Evolutionary conservation across 1,284 basidiomycete species (phyloP).

Genomic region (Boletus semigastroideus): DNA sequence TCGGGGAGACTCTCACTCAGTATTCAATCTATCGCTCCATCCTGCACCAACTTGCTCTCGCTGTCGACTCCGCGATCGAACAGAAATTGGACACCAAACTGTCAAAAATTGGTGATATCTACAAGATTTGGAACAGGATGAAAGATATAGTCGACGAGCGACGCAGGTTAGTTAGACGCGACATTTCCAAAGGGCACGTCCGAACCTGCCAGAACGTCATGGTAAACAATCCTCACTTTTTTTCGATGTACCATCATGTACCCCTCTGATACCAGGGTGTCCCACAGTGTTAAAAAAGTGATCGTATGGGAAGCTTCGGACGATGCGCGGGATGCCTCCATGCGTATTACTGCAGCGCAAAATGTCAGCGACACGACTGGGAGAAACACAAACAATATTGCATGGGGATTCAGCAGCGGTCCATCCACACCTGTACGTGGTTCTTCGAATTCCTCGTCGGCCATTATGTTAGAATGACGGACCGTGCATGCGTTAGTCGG

Average conservation of each 20-base stretch:
- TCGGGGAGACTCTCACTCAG: slow-evolving; percentile 19
- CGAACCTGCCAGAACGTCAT: slow-evolving; percentile 31
- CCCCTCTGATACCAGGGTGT: no score
- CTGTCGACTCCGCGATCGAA: slow-evolving; percentile 7
- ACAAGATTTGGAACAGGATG: slow-evolving; percentile 24
- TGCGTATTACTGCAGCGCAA: neutral
- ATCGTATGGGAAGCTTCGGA: neutral
- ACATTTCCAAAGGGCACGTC: slow-evolving; percentile 17
- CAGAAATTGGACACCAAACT: slow-evolving; percentile 13
- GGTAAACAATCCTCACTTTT: slow-evolving; percentile 2
- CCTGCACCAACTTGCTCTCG: slow-evolving; percentile 12
- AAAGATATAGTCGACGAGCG: slow-evolving; percentile 20
- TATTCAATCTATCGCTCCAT: slow-evolving; percentile 31
- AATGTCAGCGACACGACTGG: slow-evolving; percentile 31
- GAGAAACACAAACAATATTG: slow-evolving; percentile 29
- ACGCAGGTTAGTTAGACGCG: slow-evolving; percentile 18
- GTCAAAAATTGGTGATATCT: slow-evolving; percentile 17
- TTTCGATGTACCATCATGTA: no score
- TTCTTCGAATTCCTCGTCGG: neutral
- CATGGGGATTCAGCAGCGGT: slow-evolving; percentile 20
- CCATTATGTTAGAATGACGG: neutral
- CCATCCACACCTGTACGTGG: slow-evolving; percentile 18
- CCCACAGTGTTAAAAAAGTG: slow-evolving; percentile 24
- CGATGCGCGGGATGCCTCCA: neutral
- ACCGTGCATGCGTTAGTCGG: slow-evolving; percentile 17